Conservation (phyloP, 1,284 basidiomycete species). For the Ustilago nuda region DNA sequence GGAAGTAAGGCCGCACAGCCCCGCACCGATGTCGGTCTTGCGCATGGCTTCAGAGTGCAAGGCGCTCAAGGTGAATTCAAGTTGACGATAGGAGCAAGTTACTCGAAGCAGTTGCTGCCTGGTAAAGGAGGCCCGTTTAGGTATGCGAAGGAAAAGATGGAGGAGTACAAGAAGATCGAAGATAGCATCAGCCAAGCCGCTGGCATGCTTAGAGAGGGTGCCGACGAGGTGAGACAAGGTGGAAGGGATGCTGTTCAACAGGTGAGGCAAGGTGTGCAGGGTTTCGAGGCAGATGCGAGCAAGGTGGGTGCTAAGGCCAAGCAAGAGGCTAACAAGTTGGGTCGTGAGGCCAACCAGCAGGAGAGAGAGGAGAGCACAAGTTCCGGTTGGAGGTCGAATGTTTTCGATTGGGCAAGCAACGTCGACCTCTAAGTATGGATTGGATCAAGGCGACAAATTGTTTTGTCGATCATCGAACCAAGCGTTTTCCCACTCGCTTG, state of each 20-base stretch:
- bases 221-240: conserved; percentile 29
- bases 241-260: conserved; percentile 44
- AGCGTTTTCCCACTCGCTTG: no score
- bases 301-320: conserved; percentile 48
- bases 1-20: conserved; percentile 70
- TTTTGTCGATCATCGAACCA: no score
- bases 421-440: conserved; percentile 23
- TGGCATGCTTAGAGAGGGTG: conserved; percentile 22
- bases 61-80: conserved; percentile 71
- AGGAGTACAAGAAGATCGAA: conserved; percentile 66
- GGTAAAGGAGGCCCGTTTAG: conserved; percentile 62
- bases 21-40: conserved; percentile 35
- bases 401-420: conserved; percentile 63
- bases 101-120: conserved; percentile 70
- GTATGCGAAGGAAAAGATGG: conserved; percentile 67
- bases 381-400: conserved; percentile 71
- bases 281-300: conserved; percentile 56
- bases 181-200: conserved; percentile 36
- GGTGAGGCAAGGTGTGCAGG: conserved; percentile 41
- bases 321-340: conserved; percentile 54
- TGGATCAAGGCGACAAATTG: no score
- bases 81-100: conserved; percentile 71
- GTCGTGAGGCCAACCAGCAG: conserved; percentile 64
- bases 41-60: conserved; percentile 51
- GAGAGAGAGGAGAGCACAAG: conserved; percentile 67